Evolutionary conservation across 2,329 filamentous ascomycete species (phyloP), one percentile per base, ranked within the genome.

Genomic region (Talaromyces piceae): DNA sequence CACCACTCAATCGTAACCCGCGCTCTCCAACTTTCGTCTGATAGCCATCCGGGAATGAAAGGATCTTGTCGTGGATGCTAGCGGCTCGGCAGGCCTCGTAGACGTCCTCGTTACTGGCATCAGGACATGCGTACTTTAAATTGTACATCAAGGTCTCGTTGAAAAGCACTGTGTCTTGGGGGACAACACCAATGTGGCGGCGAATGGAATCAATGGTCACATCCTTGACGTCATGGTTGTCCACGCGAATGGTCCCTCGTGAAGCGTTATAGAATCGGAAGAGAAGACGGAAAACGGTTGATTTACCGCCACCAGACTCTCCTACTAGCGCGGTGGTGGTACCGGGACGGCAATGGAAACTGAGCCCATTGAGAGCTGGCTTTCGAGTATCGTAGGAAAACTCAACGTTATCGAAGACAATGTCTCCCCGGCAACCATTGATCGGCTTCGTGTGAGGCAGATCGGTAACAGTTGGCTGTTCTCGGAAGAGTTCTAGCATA

Each of bases 131-230:
- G 65, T 96, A 95, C 66, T 84, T 86, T 55, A 96, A 75, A 64
- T 96, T 96, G 73, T 95, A 95, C 88, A 95, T 93, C 56, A 96
- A 74, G 1, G 87, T 86, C 67, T 95, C 91, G 66, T 95, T 95
- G 78, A 96, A 96, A 41, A 96, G 76, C 5, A 95, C 87, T 4
- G 91, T 96, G 62, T 98, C 93, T 68, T 98, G 93, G 1, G 93
- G 93, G 5, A 98, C 93, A 41, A 98, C 91, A 22, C 93, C 93
- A 62, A 98, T 96, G 65, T 91, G 86, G 54, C 81, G 80, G 58
- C 93, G 83, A 51, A 98, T 77, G n/a, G 90, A 95, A 69, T 96
- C 88, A 60, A 97, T 96, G 1, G 89, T 95, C 53, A 95, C 74
- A 58, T 90, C 83, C 66, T 87, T 83, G 45, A 96, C 87, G 64